These are phyloP conservation scores for Mayamaea pseudoterrestris DNA, from an alignment of 108 stramenopile species.

Conservation along the genomic window DNA sequence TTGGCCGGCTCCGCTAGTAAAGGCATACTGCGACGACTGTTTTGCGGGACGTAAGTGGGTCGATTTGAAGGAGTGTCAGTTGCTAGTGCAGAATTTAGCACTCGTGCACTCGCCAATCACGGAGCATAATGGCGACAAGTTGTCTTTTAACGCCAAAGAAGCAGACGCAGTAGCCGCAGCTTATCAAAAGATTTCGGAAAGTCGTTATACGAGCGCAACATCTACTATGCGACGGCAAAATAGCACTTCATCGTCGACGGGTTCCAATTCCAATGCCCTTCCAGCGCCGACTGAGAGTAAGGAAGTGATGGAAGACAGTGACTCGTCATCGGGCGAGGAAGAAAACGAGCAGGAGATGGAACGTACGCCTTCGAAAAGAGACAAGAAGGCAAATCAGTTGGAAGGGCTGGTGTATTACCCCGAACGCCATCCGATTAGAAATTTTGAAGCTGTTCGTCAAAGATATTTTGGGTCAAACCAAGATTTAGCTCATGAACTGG, in stretches of 20 bases:
- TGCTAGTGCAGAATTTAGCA: conserved; percentile 49
- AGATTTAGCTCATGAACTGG: conserved; percentile 24
- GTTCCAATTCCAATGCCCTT: neutral
- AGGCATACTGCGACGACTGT: conserved; percentile 57
- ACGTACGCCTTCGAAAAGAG: conserved; percentile 5
- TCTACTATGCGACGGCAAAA: too few species aligned
- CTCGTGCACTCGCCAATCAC: conserved; percentile 15
- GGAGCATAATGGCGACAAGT: conserved; percentile 5
- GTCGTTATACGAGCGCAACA: too few species aligned
- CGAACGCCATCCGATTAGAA: conserved; percentile 16
- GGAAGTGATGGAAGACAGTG: conserved; percentile 7
- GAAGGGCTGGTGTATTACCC: conserved; percentile 10
- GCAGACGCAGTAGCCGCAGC: conserved; percentile 21
- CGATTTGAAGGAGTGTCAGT: conserved; percentile 32
- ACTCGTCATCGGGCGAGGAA: conserved; percentile 43
- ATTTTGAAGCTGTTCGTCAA: conserved; percentile 27
- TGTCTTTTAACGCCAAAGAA: too few species aligned
- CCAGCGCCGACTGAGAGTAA: neutral
- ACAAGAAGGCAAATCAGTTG: neutral
- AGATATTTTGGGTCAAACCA: conserved; percentile 45
- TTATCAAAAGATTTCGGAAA: conserved; percentile 4
- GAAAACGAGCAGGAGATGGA: conserved; percentile 36
- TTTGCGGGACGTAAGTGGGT: conserved; percentile 69
- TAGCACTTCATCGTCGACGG: neutral
- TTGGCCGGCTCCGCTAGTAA: conserved; percentile 53